phyloP scores from a whole-genome alignment of 2,329 filamentous ascomycete genomes.

The Plenodomus lindquistii region DNA sequence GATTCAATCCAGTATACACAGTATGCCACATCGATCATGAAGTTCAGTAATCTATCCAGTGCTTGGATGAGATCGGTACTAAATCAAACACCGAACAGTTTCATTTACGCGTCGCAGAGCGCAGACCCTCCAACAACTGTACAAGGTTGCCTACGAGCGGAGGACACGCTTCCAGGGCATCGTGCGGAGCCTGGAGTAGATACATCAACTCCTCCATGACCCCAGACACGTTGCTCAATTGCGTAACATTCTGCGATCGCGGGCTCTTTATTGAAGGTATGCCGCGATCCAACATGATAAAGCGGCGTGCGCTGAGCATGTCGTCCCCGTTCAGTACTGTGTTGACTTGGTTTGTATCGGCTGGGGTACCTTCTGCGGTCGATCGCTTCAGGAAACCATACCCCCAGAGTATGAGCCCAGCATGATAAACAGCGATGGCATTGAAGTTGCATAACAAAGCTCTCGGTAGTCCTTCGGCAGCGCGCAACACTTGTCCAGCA shows the following conservation, averaged over 20 bases:
- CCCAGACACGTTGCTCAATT: conserved; percentile 59
- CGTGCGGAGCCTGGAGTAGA: conserved; percentile 59
- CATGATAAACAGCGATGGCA: conserved; percentile 71
- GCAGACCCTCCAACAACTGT: conserved; percentile 64
- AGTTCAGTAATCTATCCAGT: too few relatives aligned
- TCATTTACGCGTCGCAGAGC: conserved; percentile 50
- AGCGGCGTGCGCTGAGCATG: conserved; percentile 58
- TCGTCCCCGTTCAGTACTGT: conserved; percentile 62
- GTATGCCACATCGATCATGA: too few relatives aligned
- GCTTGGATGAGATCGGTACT: neutral
- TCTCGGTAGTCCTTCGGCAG: conserved; percentile 59
- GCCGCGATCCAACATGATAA: conserved; percentile 61
- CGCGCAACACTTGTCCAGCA: conserved; percentile 67
- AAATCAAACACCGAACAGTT: conserved; percentile 7
- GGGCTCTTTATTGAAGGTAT: conserved; percentile 52
- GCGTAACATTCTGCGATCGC: conserved; percentile 23
- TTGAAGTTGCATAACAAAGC: conserved; percentile 66
- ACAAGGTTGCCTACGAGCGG: conserved; percentile 70
- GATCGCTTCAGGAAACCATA: conserved; percentile 60
- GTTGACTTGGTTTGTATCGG: conserved; percentile 28
- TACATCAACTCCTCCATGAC: conserved; percentile 64
- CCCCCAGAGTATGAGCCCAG: conserved; percentile 69
- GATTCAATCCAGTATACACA: neutral
- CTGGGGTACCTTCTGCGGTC: conserved; percentile 9
- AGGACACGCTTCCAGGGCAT: conserved; percentile 46